A percentile compares a stretch with the other conserved stretches of the same genome.
phyloP scores from a whole-genome alignment of 192 early-diverging fungal genomes.

The Physocladia obscura region DNA sequence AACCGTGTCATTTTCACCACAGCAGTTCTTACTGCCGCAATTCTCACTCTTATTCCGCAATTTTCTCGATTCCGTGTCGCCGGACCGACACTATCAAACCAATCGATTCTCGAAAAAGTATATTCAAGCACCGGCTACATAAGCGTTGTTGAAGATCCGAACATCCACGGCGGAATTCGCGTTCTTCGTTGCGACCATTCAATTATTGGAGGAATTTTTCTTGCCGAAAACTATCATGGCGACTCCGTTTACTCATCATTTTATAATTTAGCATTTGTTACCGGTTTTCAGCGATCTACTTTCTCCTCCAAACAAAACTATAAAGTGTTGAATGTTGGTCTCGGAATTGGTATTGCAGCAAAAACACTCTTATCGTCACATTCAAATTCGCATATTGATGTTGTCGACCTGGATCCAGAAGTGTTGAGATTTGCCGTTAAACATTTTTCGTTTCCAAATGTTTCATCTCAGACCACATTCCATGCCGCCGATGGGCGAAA shows the following conservation, averaged over 20 bases:
- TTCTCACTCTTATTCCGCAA: too few species aligned
- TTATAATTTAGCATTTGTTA: constrained; percentile 79
- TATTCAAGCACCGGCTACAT: constrained; percentile 86
- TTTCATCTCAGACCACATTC: constrained; percentile 33
- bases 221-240: constrained; percentile 39
- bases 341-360: constrained; percentile 80
- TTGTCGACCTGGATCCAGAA: constrained; percentile 82
- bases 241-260: constrained; percentile 81
- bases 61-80: too few species aligned
- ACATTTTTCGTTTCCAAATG: constrained; percentile 67
- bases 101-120: constrained; percentile 62
- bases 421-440: constrained; percentile 67
- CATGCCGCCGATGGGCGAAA: constrained; percentile 74
- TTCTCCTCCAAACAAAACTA: neutral
- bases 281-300: constrained; percentile 41
- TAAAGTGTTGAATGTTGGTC: constrained; percentile 47
- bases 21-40: too few species aligned
- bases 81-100: neutral
- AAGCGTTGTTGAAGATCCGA: constrained; percentile 59
- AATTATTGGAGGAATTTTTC: constrained; percentile 81
- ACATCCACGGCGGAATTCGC: constrained; percentile 57
- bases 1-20: too few species aligned
- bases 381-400: constrained; percentile 59
- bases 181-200: constrained; percentile 86
- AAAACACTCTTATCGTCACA: constrained; percentile 59